These are phyloP conservation scores for Alternaria hordeiaustralica DNA, from an alignment of 2,329 filamentous ascomycete species.

Conservation along the genomic window DNA sequence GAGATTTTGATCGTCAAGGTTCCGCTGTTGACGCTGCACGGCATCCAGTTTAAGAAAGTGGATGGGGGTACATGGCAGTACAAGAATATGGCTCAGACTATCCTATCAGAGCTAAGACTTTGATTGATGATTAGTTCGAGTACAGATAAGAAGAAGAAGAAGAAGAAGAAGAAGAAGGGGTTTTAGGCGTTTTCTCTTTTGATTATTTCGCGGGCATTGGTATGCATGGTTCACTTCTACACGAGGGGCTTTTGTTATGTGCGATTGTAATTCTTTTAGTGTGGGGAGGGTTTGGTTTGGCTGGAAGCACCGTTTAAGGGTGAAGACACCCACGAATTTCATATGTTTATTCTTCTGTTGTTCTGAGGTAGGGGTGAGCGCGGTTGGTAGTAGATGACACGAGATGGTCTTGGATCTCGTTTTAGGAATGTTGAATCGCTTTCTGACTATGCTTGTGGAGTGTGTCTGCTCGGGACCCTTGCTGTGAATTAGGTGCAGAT, in stretches of 20 bases:
- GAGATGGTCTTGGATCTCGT: conserved; percentile 5
- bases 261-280: conserved; percentile 11
- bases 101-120: conserved; percentile 74
- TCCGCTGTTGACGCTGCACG: conserved; percentile 87
- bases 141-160: not conserved
- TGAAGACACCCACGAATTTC: conserved; percentile 35
- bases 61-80: conserved; percentile 97
- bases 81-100: conserved; percentile 97
- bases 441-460: not conserved
- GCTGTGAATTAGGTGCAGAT: not conserved
- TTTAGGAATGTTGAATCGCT: not conserved
- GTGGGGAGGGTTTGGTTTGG: not conserved
- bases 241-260: conserved; percentile 2
- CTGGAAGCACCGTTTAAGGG: conserved; percentile 11
- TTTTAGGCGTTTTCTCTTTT: conserved; percentile 1
- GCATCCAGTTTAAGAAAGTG: conserved; percentile 97
- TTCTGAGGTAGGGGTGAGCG: conserved; percentile 7
- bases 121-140: conserved; percentile 11
- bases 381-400: conserved; percentile 3
- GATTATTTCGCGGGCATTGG: conserved; percentile 3
- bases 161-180: not conserved
- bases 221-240: conserved; percentile 5
- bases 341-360: conserved; percentile 40
- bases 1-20: conserved; percentile 99
- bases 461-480: not conserved